Conservation (phyloP, 2,329 filamentous ascomycete species). For the Cladophialophora immunda region DNA sequence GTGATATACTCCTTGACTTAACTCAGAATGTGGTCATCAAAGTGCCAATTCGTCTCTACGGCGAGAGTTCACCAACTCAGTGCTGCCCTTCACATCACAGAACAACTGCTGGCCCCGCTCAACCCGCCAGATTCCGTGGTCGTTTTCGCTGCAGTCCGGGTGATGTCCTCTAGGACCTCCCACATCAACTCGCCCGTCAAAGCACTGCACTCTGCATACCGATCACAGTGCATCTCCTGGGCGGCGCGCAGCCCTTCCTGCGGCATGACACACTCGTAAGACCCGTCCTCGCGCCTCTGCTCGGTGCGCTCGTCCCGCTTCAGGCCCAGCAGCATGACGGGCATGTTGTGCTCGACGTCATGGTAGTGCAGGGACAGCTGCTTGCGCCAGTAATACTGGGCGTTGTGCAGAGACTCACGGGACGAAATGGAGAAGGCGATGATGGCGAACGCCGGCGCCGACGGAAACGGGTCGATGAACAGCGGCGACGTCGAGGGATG, state of each 20-base stretch:
- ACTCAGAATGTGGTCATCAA: background rate
- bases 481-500: conserved; percentile 65
- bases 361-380: conserved; percentile 60
- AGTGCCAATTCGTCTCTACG: background rate
- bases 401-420: conserved; percentile 58
- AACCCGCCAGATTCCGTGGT: conserved; percentile 64
- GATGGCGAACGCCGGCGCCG: conserved; percentile 62
- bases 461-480: conserved; percentile 66
- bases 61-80: background rate
- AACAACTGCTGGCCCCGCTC: conserved; percentile 52
- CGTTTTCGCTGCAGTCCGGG: conserved; percentile 65
- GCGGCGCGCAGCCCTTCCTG: conserved; percentile 64
- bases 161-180: conserved; percentile 69
- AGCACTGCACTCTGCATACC: conserved; percentile 70
- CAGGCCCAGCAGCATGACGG: conserved; percentile 67
- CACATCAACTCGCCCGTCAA: conserved; percentile 67
- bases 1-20: background rate
- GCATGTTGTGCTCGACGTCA: conserved; percentile 56
- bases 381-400: conserved; percentile 57
- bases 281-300: conserved; percentile 34
- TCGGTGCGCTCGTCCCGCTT: conserved; percentile 59
- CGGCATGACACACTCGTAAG: conserved; percentile 47
- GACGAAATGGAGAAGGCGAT: conserved; percentile 67
- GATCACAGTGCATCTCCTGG: conserved; percentile 67
- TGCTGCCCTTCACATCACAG: conserved; percentile 48